Evolutionary conservation across 371 early-diverging fungal species (phyloP).

Genomic region (Mortierella sp.): DNA sequence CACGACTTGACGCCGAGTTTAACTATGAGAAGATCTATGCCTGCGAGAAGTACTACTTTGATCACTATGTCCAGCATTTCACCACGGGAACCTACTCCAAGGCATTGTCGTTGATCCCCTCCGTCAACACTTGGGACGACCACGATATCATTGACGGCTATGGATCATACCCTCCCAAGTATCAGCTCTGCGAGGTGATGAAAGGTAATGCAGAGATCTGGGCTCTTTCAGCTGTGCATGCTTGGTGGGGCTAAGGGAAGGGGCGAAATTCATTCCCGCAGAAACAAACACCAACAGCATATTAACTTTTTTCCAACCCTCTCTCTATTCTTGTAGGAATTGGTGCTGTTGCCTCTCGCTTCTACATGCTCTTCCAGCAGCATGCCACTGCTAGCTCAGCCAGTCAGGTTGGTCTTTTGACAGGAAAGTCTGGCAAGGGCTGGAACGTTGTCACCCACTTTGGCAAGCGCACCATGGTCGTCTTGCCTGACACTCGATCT

Average conservation of each 20-base stretch:
- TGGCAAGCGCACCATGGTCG: slow-evolving; percentile 77
- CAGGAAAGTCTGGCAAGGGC: slow-evolving; percentile 60
- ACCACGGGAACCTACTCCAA: slow-evolving; percentile 68
- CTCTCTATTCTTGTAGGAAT: slow-evolving; percentile 52
- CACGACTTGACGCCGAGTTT: slow-evolving; percentile 58
- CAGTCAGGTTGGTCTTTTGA: slow-evolving; percentile 62
- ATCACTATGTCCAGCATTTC: slow-evolving; percentile 78
- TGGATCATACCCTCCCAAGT: slow-evolving; percentile 85
- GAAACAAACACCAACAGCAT: too few relatives aligned
- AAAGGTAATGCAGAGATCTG: slow-evolving; percentile 49
- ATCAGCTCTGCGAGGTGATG: slow-evolving; percentile 74
- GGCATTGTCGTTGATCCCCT: slow-evolving; percentile 80
- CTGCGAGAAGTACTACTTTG: slow-evolving; percentile 79
- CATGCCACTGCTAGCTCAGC: slow-evolving; percentile 76
- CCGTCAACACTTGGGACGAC: slow-evolving; percentile 83
- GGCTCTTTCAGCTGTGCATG: too few relatives aligned
- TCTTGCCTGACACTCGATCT: slow-evolving; percentile 83
- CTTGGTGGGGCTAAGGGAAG: too few relatives aligned
- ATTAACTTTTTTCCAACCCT: neutral
- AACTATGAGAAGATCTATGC: slow-evolving; percentile 66
- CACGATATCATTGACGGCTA: slow-evolving; percentile 86
- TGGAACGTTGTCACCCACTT: slow-evolving; percentile 63
- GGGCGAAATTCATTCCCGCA: too few relatives aligned
- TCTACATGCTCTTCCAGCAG: slow-evolving; percentile 88
- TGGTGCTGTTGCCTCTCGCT: slow-evolving; percentile 73